Percentiles rank a stretch among this genome's conserved stretches.
These are phyloP conservation scores for Physcomitrium patens DNA, from an alignment of 225 moss, liverwort and hornwort species.

Conservation along the genomic window DNA sequence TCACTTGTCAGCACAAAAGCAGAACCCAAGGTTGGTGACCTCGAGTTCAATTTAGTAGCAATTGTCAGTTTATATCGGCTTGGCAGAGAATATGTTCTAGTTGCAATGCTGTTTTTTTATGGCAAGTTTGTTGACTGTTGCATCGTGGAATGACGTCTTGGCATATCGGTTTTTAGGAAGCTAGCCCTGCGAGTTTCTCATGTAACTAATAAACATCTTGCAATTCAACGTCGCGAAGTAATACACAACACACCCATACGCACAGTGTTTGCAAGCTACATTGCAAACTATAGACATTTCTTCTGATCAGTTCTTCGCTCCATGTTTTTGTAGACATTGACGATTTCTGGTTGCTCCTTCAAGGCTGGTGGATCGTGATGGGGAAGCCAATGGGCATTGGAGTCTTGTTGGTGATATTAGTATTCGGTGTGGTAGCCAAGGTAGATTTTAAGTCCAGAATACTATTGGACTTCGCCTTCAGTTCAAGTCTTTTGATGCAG, in stretches of 20 bases:
- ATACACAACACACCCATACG: too few species aligned
- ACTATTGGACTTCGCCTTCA: background rate
- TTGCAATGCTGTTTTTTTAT: background rate
- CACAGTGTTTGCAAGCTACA: too few species aligned
- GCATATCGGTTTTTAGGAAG: too few species aligned
- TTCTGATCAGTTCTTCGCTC: constrained; percentile 7
- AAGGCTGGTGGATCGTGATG: constrained; percentile 37
- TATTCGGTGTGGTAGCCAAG: constrained; percentile 8
- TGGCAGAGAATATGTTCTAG: background rate
- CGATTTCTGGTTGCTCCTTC: constrained; percentile 35
- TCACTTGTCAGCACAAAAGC: background rate
- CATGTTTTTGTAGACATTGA: constrained; percentile 27
- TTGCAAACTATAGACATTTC: too few species aligned
- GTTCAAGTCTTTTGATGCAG: constrained; percentile 7
- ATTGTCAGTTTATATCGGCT: background rate
- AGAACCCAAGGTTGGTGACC: too few species aligned
- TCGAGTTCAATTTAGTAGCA: background rate
- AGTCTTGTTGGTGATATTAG: constrained; percentile 24
- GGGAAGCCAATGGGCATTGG: constrained; percentile 33
- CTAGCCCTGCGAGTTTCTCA: too few species aligned
- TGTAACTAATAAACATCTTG: too few species aligned
- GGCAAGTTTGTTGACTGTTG: too few species aligned
- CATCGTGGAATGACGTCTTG: too few species aligned
- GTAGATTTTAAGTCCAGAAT: constrained; percentile 18
- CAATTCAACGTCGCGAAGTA: too few species aligned